These are phyloP conservation scores for Syncephalis fuscata DNA, from an alignment of 371 early-diverging fungal species.

Conservation along the genomic window DNA sequence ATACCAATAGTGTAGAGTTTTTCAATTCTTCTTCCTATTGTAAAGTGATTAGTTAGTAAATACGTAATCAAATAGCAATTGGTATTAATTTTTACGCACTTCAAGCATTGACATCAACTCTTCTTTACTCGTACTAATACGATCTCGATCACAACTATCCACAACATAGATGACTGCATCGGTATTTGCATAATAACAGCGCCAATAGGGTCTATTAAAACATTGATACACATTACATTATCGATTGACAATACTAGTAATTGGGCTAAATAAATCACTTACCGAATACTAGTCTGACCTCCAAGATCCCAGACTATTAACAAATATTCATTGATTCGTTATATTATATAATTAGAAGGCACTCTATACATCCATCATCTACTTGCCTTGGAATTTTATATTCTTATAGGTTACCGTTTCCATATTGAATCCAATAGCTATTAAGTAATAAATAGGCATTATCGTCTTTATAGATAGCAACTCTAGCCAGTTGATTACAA, in stretches of 20 bases:
- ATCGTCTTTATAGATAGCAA: not conserved
- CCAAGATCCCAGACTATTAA: slow-evolving; percentile 78
- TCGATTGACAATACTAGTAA: too few species aligned
- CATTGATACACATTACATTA: too few species aligned
- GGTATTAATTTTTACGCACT: not conserved
- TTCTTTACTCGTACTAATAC: slow-evolving; percentile 70
- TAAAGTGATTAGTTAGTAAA: not conserved
- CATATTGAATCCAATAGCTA: slow-evolving; percentile 71
- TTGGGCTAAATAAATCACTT: too few species aligned
- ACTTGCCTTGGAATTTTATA: slow-evolving; percentile 73
- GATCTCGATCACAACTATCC: slow-evolving; percentile 84
- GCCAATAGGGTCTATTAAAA: slow-evolving; percentile 62
- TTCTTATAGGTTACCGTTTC: slow-evolving; percentile 95
- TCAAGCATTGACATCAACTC: slow-evolving; percentile 78
- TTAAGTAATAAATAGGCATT: not conserved
- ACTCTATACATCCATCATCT: not conserved
- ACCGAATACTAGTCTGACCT: slow-evolving; percentile 36
- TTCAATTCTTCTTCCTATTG: slow-evolving; percentile 75
- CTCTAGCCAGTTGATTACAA: not conserved
- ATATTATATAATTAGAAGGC: slow-evolving; percentile 2
- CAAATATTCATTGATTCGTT: not conserved
- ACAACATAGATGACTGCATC: slow-evolving; percentile 96
- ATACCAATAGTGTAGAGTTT: slow-evolving; percentile 77
- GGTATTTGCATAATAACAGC: slow-evolving; percentile 89
- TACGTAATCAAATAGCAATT: not conserved